Evolutionary conservation across 768 basidiomycete species (phyloP), one percentile per base, ranked within the genome.

Genomic region (Dentipellis fragilis): DNA sequence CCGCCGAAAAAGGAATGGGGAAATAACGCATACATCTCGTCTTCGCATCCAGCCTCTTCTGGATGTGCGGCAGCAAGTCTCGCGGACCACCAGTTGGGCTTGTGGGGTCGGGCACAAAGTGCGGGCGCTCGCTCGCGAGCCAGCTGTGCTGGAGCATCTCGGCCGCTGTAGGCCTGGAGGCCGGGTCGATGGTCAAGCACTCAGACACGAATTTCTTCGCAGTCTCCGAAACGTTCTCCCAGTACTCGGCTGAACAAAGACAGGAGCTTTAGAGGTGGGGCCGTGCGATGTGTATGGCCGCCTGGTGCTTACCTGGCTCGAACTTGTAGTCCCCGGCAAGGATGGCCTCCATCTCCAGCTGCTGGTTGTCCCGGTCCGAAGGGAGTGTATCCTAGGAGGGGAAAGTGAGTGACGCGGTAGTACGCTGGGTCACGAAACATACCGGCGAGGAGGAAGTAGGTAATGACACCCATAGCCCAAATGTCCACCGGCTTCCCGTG

Each of bases 401-500:
- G 22, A 37, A n/a, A 9, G 2, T 23, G 35, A 40, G 22, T n/a
- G n/a, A n/a, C n/a, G n/a, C n/a, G 10, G 16, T 2, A 52, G 16
- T 21, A 22, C 21, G 35, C 14, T 12, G 47, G 29, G 39, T 56
- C 21, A 23, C 17, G 47, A n/a, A 16, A 52, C 65, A 17, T 59
- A 66, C 82, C 84, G 52, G 84, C 85, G 23, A 97, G 84, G 3
- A 97, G 74, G 84, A 96, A 96, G 72, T 97, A 97, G 11, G 95
- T 89, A 69, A 99, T 94, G 50, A 99, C 95, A 39, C 95, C 95
- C 82, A 98, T 94, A 1, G 95, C 93, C 94, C 93, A 94, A 54
- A 95, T 72, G 64, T 95, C 95, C 16, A 96, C 94, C 9, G 94
- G 93, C 71, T 90, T 96, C 42, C 87, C 82, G 64, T 99, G 95